A percentile compares a stretch with the other conserved stretches of the same genome.
These are phyloP conservation scores for Phytopythium aichiense DNA, from an alignment of 352 stramenopile genomes.

Conservation along the genomic window DNA sequence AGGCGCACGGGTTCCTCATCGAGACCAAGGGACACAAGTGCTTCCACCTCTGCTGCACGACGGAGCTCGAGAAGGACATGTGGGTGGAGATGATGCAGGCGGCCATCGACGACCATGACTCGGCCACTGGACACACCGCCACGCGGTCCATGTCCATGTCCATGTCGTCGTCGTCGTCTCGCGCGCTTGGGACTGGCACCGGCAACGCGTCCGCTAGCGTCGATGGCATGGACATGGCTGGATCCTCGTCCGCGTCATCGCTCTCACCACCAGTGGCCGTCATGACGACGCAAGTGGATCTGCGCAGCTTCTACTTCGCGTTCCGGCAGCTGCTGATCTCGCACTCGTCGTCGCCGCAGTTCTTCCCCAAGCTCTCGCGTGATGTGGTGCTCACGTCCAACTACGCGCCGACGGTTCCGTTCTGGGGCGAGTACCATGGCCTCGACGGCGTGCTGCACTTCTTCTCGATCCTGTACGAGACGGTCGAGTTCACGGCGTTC, in stretches of 20 bases:
- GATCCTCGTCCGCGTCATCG: conserved; percentile 20
- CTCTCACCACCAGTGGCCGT: conserved; percentile 29
- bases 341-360: conserved; percentile 83
- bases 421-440: conserved; percentile 87
- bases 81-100: conserved; percentile 91
- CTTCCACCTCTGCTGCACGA: conserved; percentile 85
- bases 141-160: conserved; percentile 8
- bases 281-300: conserved; percentile 68
- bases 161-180: conserved; percentile 3
- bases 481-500: conserved; percentile 85
- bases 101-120: conserved; percentile 69
- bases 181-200: not conserved
- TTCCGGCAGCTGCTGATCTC: conserved; percentile 87
- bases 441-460: conserved; percentile 86
- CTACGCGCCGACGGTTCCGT: conserved; percentile 84
- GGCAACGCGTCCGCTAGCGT: conserved; percentile 2
- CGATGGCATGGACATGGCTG: conserved; percentile 12
- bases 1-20: conserved; percentile 84
- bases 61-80: conserved; percentile 88
- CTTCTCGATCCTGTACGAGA: conserved; percentile 89
- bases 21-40: conserved; percentile 87
- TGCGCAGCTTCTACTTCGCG: conserved; percentile 84
- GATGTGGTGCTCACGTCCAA: conserved; percentile 86
- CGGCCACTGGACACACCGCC: not conserved
- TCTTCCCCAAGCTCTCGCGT: conserved; percentile 83